A percentile compares a stretch with the other conserved stretches of the same genome.
Evolutionary conservation across 2,329 filamentous ascomycete species (phyloP).

Genomic region (Claviceps quebecensis): DNA sequence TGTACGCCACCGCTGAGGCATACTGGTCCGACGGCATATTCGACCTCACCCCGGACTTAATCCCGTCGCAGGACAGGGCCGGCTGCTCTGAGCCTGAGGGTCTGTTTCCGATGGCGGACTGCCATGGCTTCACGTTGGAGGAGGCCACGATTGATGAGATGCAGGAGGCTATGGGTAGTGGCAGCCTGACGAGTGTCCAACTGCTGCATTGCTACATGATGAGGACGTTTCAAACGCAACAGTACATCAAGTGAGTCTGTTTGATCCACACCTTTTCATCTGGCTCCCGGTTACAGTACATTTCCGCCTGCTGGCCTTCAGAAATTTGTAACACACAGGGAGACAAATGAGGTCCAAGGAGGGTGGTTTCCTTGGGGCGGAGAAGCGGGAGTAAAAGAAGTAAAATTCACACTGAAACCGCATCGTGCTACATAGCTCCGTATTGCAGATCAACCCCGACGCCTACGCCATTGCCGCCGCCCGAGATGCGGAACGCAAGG

Average conservation of each 20-base stretch:
- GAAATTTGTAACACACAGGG: background rate
- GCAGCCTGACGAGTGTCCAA: conserved; percentile 41
- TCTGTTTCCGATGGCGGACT: conserved; percentile 49
- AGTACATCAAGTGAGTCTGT: conserved; percentile 44
- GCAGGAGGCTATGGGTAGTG: conserved; percentile 40
- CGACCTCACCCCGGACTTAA: conserved; percentile 15
- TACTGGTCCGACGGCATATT: conserved; percentile 7
- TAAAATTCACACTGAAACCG: background rate
- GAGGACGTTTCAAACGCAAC: conserved; percentile 45
- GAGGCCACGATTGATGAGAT: conserved; percentile 58
- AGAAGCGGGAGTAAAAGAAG: background rate
- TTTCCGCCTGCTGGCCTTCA: too few species aligned
- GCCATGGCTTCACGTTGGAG: conserved; percentile 46
- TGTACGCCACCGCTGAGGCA: background rate
- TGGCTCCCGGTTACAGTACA: background rate
- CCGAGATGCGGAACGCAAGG: conserved; percentile 45
- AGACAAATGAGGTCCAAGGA: background rate
- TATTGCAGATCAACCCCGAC: conserved; percentile 58
- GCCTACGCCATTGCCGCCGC: conserved; percentile 43
- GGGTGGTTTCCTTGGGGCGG: too few species aligned
- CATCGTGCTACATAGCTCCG: conserved; percentile 23
- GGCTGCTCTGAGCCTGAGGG: conserved; percentile 19
- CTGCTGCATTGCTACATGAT: conserved; percentile 49
- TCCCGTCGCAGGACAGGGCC: conserved; percentile 23
- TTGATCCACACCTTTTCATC: background rate